Evolutionary conservation across 805 yeast species (phyloP).

Genomic region (Wickerhamiella hasegawae): DNA sequence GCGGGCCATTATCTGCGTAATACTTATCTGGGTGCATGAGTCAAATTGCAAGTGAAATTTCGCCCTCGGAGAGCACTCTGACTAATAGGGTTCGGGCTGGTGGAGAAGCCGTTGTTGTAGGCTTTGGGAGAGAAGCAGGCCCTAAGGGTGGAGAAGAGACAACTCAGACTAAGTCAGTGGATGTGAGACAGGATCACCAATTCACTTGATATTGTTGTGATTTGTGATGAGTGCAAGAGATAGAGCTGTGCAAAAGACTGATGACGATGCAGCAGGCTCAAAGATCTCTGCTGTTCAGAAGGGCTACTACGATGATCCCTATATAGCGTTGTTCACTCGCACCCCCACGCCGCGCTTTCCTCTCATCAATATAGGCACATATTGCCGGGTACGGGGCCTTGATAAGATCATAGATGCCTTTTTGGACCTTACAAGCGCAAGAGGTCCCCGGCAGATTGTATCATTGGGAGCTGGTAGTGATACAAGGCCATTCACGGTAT

Average conservation of each 20-base stretch:
- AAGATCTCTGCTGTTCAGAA: conserved; percentile 29
- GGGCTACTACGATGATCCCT: conserved; percentile 32
- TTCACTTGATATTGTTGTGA: too few species aligned
- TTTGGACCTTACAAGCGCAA: conserved; percentile 13
- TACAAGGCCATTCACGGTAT: conserved; percentile 41
- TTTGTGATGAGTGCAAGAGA: too few species aligned
- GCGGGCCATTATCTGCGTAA: too few species aligned
- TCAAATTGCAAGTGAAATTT: too few species aligned
- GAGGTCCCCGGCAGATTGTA: conserved; percentile 29
- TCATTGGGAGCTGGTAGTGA: conserved; percentile 77
- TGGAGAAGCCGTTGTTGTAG: too few species aligned
- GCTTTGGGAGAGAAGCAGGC: too few species aligned
- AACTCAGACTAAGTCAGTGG: too few species aligned
- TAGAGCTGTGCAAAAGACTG: conserved; percentile 37
- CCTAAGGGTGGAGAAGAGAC: too few species aligned
- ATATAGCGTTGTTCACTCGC: conserved; percentile 12
- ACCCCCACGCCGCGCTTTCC: conserved; percentile 30
- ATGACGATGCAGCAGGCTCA: conserved; percentile 43
- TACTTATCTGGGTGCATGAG: too few species aligned
- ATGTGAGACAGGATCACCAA: too few species aligned
- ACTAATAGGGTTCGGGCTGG: too few species aligned
- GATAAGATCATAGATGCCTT: conserved; percentile 28
- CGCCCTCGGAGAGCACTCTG: too few species aligned
- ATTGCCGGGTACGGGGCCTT: conserved; percentile 31
- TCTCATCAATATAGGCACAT: conserved; percentile 47